Evolutionary conservation across 2,329 filamentous ascomycete genomes (phyloP).

Genomic region (Nemania diffusa): DNA sequence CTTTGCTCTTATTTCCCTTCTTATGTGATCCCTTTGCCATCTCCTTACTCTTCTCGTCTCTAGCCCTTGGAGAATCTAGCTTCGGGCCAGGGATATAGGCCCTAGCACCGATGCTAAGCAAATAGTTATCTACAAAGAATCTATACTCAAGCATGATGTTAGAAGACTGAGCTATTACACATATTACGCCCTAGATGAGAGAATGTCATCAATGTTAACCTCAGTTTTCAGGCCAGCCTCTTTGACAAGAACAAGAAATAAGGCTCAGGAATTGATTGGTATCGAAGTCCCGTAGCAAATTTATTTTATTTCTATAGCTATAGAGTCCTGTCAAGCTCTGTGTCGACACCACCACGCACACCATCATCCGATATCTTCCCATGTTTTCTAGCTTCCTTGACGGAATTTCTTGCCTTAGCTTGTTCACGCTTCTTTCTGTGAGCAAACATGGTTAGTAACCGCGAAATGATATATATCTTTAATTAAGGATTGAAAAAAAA

Average conservation of each 20-base stretch:
- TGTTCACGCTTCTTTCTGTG: constrained; percentile 48
- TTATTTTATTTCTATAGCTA: not conserved
- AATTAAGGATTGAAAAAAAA: not conserved
- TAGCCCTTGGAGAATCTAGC: too few relatives aligned
- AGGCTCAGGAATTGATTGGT: not conserved
- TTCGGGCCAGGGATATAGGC: too few relatives aligned
- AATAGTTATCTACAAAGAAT: too few relatives aligned
- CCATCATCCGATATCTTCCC: constrained; percentile 41
- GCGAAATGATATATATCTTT: not conserved
- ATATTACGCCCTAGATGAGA: too few relatives aligned
- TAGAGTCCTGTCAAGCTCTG: constrained; percentile 23
- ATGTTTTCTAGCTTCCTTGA: constrained; percentile 44
- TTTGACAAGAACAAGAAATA: too few relatives aligned
- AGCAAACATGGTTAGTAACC: constrained; percentile 9
- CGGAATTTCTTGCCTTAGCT: constrained; percentile 38
- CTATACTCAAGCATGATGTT: too few relatives aligned
- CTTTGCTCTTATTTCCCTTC: too few relatives aligned
- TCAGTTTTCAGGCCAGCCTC: not conserved
- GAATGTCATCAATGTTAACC: too few relatives aligned
- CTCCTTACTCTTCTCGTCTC: too few relatives aligned
- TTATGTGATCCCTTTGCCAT: too few relatives aligned
- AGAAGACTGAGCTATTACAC: too few relatives aligned
- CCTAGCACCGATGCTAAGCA: too few relatives aligned
- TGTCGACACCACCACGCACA: constrained; percentile 41
- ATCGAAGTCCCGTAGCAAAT: not conserved